Percentiles rank a stretch among this genome's conserved stretches.
Conservation (phyloP, 2,329 filamentous ascomycete genomes). For the Geosmithia morbida region DNA sequence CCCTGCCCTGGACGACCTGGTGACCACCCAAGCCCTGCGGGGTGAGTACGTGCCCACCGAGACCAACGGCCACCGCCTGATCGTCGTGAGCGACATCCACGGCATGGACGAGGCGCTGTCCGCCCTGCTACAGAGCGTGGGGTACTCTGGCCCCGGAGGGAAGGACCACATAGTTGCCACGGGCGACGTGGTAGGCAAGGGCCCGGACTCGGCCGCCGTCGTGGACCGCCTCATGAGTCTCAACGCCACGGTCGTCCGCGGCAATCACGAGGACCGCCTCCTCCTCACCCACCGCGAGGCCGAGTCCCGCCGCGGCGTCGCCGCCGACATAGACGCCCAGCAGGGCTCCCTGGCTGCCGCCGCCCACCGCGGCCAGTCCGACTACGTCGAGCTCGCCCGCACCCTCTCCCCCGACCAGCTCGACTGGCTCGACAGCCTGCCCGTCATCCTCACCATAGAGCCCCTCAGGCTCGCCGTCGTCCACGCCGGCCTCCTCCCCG, state of each 20-base stretch:
- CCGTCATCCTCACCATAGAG: conserved; percentile 68
- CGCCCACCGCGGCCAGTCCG: conserved; percentile 17
- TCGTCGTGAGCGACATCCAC: conserved; percentile 87
- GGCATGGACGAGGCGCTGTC: conserved; percentile 60
- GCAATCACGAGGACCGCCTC: conserved; percentile 84
- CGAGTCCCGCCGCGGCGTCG: conserved; percentile 10
- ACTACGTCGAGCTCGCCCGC: conserved; percentile 40
- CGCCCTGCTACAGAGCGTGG: conserved; percentile 50
- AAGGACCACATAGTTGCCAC: conserved; percentile 61
- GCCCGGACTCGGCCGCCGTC: conserved; percentile 68
- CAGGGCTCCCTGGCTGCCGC: conserved; percentile 3
- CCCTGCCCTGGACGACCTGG: conserved; percentile 18
- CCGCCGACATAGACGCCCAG: conserved; percentile 11
- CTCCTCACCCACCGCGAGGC: conserved; percentile 44
- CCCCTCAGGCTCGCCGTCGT: conserved; percentile 52
- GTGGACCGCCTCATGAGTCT: conserved; percentile 60
- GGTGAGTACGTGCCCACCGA: conserved; percentile 14
- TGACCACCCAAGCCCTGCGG: conserved; percentile 15
- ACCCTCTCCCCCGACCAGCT: conserved; percentile 43
- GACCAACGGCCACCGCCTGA: conserved; percentile 40
- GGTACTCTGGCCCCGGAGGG: conserved; percentile 27
- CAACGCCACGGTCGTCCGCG: conserved; percentile 68
- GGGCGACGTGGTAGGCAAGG: conserved; percentile 75
- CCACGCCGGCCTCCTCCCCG: conserved; percentile 75
- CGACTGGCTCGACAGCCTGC: conserved; percentile 54